Percentiles rank a stretch among this genome's conserved stretches.
phyloP scores from a whole-genome alignment of 768 basidiomycete species.

The Scleroderma bovista region DNA sequence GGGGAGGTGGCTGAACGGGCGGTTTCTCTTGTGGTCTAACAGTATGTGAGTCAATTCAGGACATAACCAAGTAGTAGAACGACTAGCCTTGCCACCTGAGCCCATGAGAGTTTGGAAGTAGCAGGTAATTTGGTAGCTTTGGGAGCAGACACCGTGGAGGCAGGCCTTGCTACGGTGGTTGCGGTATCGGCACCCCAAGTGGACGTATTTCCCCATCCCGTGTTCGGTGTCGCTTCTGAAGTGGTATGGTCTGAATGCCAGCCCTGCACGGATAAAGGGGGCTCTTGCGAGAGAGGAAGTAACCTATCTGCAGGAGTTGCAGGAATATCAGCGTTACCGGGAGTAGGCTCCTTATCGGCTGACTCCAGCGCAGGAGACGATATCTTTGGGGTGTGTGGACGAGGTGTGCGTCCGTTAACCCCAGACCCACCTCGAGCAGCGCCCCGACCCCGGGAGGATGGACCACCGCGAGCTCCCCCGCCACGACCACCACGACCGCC shows the following conservation, averaged over 20 bases:
- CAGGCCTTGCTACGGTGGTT: conserved; percentile 10
- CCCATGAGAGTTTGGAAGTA: conserved; percentile 79
- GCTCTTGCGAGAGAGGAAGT: conserved; percentile 9
- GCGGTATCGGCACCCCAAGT: conserved; percentile 30
- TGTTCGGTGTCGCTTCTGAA: conserved; percentile 5
- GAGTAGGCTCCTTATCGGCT: conserved; percentile 21
- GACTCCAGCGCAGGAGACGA: conserved; percentile 32
- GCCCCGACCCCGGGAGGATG: conserved; percentile 25
- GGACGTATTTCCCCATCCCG: background rate
- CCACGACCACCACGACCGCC: conserved; percentile 50
- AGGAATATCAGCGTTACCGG: conserved; percentile 11
- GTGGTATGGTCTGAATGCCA: conserved; percentile 9
- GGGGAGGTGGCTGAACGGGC: conserved; percentile 33
- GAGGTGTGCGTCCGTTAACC: conserved; percentile 28
- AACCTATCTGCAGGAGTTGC: conserved; percentile 12
- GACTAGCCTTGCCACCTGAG: conserved; percentile 64
- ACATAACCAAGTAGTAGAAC: background rate
- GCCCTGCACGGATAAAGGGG: conserved; percentile 6
- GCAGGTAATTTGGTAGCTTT: conserved; percentile 53
- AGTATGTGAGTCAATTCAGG: conserved; percentile 2
- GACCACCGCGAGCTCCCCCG: conserved; percentile 21
- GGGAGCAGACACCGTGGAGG: conserved; percentile 16
- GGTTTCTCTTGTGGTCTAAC: conserved; percentile 66
- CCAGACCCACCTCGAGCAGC: conserved; percentile 32
- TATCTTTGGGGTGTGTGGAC: conserved; percentile 20